Base-by-base conservation (phyloP, 2,329 filamentous ascomycete genomes). In the Hansfordia pulvinata region DNA sequence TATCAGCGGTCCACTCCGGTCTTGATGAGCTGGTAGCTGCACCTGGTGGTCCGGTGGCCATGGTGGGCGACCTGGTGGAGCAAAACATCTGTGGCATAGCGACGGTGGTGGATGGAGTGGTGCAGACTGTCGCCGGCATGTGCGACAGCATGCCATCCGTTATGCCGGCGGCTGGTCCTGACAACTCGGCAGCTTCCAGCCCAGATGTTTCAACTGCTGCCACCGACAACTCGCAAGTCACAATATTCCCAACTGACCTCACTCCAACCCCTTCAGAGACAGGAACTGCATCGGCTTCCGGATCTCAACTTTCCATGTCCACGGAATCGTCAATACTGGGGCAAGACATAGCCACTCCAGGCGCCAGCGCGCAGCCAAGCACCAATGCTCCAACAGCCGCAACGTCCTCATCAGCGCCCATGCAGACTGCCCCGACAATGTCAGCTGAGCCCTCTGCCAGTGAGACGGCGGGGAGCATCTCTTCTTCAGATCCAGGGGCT, bases 61-160 rank as follows among this genome's bases (percentile, higher is more conserved):
- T 41, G 4, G 30, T 37, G 2, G 33, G 35, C n/a, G 31, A 37
- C 13, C 16, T 43, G 8, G 30, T 40, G 9, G 37, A 44, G 18
- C 25, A 40, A 7, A 38, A 42, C 31, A 21, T 39, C 17, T 46
- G 43, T 26, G 34, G 32, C 11, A 28, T 35, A 13, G 32, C 37
- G n/a, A 40, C 35, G 7, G 9, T 30, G 18, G 30, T 44, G 5
- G 35, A 43, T 19, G 42, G 40, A n/a, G 27, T 40, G 4, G 23
- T 41, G 20, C 32, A 30, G 7, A 45, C 40, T 1, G 32, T 45
- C 29, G 37, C 35, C 17, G 40, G 40, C 3, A 13, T 43, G 7
- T 46, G 43, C 26, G 37, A 34, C 17, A 26, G 36, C 10, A 42
- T 41, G 24, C 28, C 35, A 26, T 37, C 37, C n/a, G 34, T 26